These are phyloP conservation scores for Rhynchosporium agropyri DNA, from an alignment of 2,329 filamentous ascomycete genomes.

Conservation along the genomic window DNA sequence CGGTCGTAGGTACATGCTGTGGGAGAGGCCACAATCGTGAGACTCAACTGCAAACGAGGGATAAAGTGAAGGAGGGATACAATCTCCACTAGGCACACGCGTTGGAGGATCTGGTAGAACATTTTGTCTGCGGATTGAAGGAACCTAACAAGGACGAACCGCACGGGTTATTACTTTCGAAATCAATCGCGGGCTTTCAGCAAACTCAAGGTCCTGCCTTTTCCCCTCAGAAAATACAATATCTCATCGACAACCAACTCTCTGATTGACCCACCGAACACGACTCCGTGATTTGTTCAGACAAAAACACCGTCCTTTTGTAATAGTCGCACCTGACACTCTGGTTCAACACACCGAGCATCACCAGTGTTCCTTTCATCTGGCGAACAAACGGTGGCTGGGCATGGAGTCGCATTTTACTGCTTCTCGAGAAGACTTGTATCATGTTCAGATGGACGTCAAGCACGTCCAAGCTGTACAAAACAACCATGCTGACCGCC, in stretches of 20 bases:
- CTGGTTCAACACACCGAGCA: not conserved
- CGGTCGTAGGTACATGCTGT: slow-evolving; percentile 40
- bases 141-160: not conserved
- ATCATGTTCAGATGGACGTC: slow-evolving; percentile 70
- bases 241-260: not conserved
- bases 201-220: not conserved
- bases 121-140: not conserved
- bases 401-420: slow-evolving; percentile 68
- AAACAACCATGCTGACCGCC: slow-evolving; percentile 62
- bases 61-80: slow-evolving; percentile 25
- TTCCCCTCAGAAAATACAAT: slow-evolving; percentile 12
- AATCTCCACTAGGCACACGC: slow-evolving; percentile 21
- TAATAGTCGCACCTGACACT: not conserved
- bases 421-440: slow-evolving; percentile 64
- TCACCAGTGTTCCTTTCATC: not conserved
- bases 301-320: not conserved
- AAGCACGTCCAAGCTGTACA: slow-evolving; percentile 68
- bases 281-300: not conserved
- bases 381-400: slow-evolving; percentile 30
- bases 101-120: slow-evolving; percentile 11
- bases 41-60: slow-evolving; percentile 26
- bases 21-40: slow-evolving; percentile 37
- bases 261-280: too few species aligned
- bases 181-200: not conserved
- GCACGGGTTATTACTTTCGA: not conserved